Evolutionary conservation across 1,284 basidiomycete species (phyloP).

Genomic region (Polyporus tsugae): DNA sequence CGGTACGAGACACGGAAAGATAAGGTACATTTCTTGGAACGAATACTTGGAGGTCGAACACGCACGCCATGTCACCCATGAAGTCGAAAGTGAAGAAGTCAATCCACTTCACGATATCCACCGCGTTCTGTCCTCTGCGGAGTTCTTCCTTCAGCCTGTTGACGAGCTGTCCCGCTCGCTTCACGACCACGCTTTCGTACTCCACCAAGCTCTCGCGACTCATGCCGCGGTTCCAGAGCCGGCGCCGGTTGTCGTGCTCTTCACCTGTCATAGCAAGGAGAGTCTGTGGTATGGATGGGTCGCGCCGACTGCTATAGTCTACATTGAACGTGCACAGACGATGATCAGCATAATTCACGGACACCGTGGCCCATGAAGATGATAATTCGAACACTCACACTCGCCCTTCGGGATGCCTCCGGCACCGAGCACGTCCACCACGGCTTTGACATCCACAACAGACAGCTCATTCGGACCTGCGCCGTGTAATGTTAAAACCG

Average conservation of each 20-base stretch:
- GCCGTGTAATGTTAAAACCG: no score
- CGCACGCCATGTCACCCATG: constrained; percentile 4
- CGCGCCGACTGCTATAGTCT: not conserved
- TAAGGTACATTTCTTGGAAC: not conserved
- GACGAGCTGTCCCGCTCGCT: not conserved
- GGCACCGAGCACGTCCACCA: not conserved
- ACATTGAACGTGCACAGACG: not conserved
- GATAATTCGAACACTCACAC: not conserved
- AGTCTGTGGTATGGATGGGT: not conserved
- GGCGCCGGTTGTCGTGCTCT: not conserved
- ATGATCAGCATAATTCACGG: not conserved
- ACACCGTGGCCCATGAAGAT: not conserved
- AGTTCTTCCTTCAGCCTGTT: not conserved
- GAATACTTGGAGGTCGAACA: rapidly evolving
- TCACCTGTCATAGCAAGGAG: not conserved
- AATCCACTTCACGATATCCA: not conserved
- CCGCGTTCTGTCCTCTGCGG: not conserved
- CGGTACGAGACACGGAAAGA: not conserved
- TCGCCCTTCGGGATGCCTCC: not conserved
- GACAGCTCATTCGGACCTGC: constrained; percentile 5
- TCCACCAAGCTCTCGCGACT: not conserved
- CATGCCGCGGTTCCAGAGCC: constrained; percentile 1
- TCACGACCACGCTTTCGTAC: not conserved
- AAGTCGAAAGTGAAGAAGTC: constrained; percentile 2
- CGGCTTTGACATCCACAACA: not conserved